phyloP scores from a whole-genome alignment of 257 asterid species.

The Fraxinus anomala region DNA sequence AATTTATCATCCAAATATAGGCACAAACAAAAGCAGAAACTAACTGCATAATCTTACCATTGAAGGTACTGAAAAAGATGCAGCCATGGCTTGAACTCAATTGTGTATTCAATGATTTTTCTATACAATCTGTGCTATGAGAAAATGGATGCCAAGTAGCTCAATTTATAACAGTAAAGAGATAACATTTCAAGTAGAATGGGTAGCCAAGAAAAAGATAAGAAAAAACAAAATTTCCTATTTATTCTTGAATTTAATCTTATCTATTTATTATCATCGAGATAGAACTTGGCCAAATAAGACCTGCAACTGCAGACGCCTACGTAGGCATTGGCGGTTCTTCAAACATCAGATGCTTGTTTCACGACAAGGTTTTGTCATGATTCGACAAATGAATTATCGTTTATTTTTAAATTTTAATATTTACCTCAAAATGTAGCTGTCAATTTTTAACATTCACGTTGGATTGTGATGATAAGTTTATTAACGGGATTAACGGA shows the following conservation, averaged over 20 bases:
- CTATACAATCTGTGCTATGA: slow-evolving; percentile 25
- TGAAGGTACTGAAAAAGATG: slow-evolving; percentile 87
- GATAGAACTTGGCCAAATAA: slow-evolving; percentile 20
- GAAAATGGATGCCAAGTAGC: background rate
- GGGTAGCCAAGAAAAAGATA: slow-evolving; percentile 31
- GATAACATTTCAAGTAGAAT: slow-evolving; percentile 17
- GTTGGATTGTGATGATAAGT: too few relatives aligned
- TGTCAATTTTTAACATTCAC: too few relatives aligned
- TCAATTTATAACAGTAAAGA: slow-evolving; percentile 49
- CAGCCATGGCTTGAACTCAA: slow-evolving; percentile 81
- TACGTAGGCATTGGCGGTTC: slow-evolving; percentile 34
- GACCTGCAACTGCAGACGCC: slow-evolving; percentile 8
- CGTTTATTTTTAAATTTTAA: too few relatives aligned
- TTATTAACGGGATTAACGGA: too few relatives aligned
- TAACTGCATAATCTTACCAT: slow-evolving; percentile 47
- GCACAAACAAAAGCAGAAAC: background rate
- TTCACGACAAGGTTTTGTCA: slow-evolving; percentile 6
- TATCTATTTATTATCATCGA: slow-evolving; percentile 34
- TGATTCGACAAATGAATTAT: too few relatives aligned
- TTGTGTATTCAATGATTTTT: background rate
- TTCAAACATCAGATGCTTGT: background rate
- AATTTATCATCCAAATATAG: background rate
- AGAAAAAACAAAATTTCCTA: slow-evolving; percentile 37
- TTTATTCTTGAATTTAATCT: slow-evolving; percentile 30
- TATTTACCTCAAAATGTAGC: too few relatives aligned